Conservation (phyloP, 805 yeast genomes). For the Priceomyces melissophilus region DNA sequence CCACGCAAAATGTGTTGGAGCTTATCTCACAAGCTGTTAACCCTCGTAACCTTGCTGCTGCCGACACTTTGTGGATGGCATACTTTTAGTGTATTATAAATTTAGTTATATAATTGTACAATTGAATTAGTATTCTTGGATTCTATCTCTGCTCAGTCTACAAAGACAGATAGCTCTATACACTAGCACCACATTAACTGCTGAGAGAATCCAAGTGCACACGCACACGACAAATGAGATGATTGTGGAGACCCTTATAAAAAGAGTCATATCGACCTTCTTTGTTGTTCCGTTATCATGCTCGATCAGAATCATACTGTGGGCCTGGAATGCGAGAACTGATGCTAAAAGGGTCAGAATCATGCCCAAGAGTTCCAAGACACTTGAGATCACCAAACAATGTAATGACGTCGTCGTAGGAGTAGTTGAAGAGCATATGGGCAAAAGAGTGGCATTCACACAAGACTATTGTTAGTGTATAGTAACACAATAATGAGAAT, state of each 20-base stretch:
- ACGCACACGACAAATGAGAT: slow-evolving; percentile 14
- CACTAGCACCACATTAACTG: slow-evolving; percentile 10
- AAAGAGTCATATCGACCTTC: slow-evolving; percentile 25
- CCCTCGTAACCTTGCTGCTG: slow-evolving; percentile 86
- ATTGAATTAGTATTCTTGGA: neutral
- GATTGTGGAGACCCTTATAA: slow-evolving; percentile 22
- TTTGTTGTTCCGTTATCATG: slow-evolving; percentile 13
- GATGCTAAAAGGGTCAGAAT: slow-evolving; percentile 14
- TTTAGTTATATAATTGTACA: slow-evolving; percentile 3
- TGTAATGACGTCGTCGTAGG: slow-evolving; percentile 16
- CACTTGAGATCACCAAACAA: slow-evolving; percentile 15
- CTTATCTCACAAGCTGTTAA: slow-evolving; percentile 92
- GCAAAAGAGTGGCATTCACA: slow-evolving; percentile 17
- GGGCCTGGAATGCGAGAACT: slow-evolving; percentile 17
- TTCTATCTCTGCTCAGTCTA: slow-evolving; percentile 11
- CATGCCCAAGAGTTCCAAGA: slow-evolving; percentile 19
- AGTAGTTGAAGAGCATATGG: slow-evolving; percentile 17
- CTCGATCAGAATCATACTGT: slow-evolving; percentile 25
- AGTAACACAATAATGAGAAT: neutral
- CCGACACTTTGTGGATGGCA: slow-evolving; percentile 95
- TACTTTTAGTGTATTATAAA: slow-evolving; percentile 49
- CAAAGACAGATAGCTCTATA: slow-evolving; percentile 13
- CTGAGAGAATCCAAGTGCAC: slow-evolving; percentile 11
- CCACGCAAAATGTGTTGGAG: slow-evolving; percentile 87
- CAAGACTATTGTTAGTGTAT: slow-evolving; percentile 11